Conservation (phyloP, 208 protist genomes). For the Trypanosoma brucei region DNA sequence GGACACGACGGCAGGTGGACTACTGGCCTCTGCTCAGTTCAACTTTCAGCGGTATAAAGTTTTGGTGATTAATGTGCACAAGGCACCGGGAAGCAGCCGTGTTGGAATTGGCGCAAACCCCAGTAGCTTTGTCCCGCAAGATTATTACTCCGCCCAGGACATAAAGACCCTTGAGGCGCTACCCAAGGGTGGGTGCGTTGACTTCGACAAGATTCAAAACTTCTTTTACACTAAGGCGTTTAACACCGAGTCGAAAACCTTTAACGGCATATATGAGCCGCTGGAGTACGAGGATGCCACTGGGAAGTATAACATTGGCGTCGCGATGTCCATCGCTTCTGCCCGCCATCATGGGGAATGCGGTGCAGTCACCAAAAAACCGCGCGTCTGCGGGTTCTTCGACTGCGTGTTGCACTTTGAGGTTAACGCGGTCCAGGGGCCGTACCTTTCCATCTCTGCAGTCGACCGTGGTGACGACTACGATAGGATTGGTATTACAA, state of each 20-base stretch:
- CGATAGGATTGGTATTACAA: slow-evolving; percentile 80
- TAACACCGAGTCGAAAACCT: slow-evolving; percentile 26
- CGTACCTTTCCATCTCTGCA: slow-evolving; percentile 90
- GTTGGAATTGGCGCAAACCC: slow-evolving; percentile 89
- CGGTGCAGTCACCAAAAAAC: slow-evolving; percentile 87
- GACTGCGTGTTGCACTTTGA: slow-evolving; percentile 91
- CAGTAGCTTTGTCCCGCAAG: slow-evolving; percentile 84
- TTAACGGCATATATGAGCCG: slow-evolving; percentile 79
- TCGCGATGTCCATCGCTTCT: slow-evolving; percentile 83
- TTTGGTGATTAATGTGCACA: slow-evolving; percentile 90
- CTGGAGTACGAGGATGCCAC: slow-evolving; percentile 72
- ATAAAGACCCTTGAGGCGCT: slow-evolving; percentile 82
- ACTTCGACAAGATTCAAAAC: slow-evolving; percentile 87
- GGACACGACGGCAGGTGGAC: slow-evolving; percentile 76
- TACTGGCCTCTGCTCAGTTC: slow-evolving; percentile 80
- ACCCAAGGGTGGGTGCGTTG: slow-evolving; percentile 42
- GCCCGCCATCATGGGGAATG: slow-evolving; percentile 82
- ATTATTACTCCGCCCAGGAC: slow-evolving; percentile 80
- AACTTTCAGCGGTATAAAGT: slow-evolving; percentile 78
- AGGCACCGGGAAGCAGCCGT: slow-evolving; percentile 85
- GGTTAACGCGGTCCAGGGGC: slow-evolving; percentile 85
- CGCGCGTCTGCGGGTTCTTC: slow-evolving; percentile 87
- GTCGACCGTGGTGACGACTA: slow-evolving; percentile 90
- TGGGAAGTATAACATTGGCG: slow-evolving; percentile 85
- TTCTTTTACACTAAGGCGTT: slow-evolving; percentile 60